Conservation (phyloP, 106 monocot species). For the Phalaenopsis aphrodite region DNA sequence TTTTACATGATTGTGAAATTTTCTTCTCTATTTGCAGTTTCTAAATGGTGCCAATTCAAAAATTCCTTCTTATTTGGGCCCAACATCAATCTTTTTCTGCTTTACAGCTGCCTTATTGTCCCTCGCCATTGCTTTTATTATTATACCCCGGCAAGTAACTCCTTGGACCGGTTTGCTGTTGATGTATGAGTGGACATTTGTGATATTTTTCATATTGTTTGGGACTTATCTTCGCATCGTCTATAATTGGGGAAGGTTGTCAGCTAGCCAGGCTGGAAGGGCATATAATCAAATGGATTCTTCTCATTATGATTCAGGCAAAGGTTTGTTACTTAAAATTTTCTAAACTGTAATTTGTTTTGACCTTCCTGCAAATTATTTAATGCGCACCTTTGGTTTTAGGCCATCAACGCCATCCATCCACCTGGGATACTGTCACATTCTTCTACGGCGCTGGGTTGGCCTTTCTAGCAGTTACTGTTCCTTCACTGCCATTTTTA, state of each 20-base stretch:
- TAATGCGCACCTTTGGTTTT: conserved; percentile 6
- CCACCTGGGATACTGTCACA: conserved; percentile 32
- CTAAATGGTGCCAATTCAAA: conserved; percentile 31
- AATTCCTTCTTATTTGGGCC: conserved; percentile 66
- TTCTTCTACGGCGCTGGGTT: conserved; percentile 66
- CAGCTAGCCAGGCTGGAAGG: conserved; percentile 29
- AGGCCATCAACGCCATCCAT: conserved; percentile 58
- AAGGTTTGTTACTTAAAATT: conserved; percentile 40
- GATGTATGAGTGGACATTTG: conserved; percentile 83
- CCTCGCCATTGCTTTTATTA: conserved; percentile 49
- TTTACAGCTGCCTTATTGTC: conserved; percentile 50
- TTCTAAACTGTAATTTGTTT: neutral
- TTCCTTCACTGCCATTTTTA: conserved; percentile 55
- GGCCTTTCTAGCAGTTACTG: conserved; percentile 61
- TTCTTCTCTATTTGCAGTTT: conserved; percentile 40
- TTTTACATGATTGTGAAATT: neutral
- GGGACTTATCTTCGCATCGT: conserved; percentile 54
- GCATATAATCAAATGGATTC: conserved; percentile 20
- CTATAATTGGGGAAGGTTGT: conserved; percentile 61
- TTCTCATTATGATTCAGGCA: conserved; percentile 53
- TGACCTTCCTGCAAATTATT: neutral
- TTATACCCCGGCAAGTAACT: conserved; percentile 68
- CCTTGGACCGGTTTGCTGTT: conserved; percentile 93
- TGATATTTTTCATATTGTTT: conserved; percentile 47
- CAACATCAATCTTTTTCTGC: conserved; percentile 48